These are phyloP conservation scores for Talaromyces sp. DNA, from an alignment of 2,329 filamentous ascomycete genomes.

Conservation along the genomic window DNA sequence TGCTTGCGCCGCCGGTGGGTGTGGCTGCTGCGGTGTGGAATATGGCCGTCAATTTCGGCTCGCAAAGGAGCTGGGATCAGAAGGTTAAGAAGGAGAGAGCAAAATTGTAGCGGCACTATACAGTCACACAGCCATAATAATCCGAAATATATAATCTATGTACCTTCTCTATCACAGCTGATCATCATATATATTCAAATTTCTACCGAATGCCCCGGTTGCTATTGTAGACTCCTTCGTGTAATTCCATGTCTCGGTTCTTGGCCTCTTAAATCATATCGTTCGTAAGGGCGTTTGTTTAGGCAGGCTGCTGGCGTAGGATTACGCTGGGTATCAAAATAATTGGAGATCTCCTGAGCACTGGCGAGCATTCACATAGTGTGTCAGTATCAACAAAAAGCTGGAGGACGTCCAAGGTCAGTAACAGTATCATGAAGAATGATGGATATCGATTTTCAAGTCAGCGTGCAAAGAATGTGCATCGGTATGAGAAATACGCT, in stretches of 20 bases:
- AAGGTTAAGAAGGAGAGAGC: slow-evolving; percentile 55
- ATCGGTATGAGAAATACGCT: slow-evolving; percentile 37
- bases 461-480: not conserved
- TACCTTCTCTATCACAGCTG: not conserved
- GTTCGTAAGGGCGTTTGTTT: not conserved
- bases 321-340: too few relatives aligned
- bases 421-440: not conserved
- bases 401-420: not conserved
- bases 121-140: not conserved
- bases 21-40: slow-evolving; percentile 66
- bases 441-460: too few relatives aligned
- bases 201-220: not conserved
- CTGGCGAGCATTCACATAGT: not conserved
- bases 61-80: slow-evolving; percentile 68
- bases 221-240: not conserved
- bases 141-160: not conserved
- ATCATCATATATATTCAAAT: not conserved
- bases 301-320: not conserved
- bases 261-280: not conserved
- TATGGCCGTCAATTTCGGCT: slow-evolving; percentile 67
- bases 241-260: not conserved
- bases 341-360: not conserved
- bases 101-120: slow-evolving; percentile 4
- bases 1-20: slow-evolving; percentile 71
- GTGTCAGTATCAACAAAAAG: not conserved